Evolutionary conservation across 805 yeast genomes (phyloP), one percentile per base, ranked within the genome.

Genomic region (Candida montana): DNA sequence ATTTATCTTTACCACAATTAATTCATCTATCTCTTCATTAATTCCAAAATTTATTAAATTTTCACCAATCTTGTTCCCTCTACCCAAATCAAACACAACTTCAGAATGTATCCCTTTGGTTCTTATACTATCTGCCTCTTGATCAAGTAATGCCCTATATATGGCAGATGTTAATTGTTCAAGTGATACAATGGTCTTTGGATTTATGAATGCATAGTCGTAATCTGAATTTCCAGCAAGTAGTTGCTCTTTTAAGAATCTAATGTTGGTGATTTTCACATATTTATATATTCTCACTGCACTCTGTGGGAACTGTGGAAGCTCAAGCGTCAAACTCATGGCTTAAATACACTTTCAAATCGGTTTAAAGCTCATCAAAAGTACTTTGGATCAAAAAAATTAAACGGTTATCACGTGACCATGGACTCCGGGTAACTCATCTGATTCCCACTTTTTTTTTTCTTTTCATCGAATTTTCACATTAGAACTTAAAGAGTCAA

Each of bases 41-140:
- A 86, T 69, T 10, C 95, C 95, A 62, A 84, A 83, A 51, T 74
- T 69, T 48, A 72, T 75, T 47, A 86, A 66, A 1, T 88, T 81
- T 45, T 86, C 93, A 66, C 76, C 71, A 31, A 82, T 80, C 31
- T 83, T 84, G 50, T 78, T 80, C 7, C 77, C 71, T 2, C 91
- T 87, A 2, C 89, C 77, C 44, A 87, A 63, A 44, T 79, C 75
- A 53, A 81, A 75, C 19, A 85, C 73, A 31, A 83, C 67, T 53
- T 87, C 95, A 0, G 93, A 79, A 54, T 84, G 83, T 26, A 86
- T 51, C 1, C 79, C 72, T 49, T 73, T 78, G 9, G 95, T 81
- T 49, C 80, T 72, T 67, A 76, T 68, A 35, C 51, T 68, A 12
- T 67, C 74, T 29, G 67, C 65, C 1, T 56, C 56, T 19, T 59